Evolutionary conservation across 1,284 basidiomycete genomes (phyloP).

Genomic region (Termitomyces sp.): DNA sequence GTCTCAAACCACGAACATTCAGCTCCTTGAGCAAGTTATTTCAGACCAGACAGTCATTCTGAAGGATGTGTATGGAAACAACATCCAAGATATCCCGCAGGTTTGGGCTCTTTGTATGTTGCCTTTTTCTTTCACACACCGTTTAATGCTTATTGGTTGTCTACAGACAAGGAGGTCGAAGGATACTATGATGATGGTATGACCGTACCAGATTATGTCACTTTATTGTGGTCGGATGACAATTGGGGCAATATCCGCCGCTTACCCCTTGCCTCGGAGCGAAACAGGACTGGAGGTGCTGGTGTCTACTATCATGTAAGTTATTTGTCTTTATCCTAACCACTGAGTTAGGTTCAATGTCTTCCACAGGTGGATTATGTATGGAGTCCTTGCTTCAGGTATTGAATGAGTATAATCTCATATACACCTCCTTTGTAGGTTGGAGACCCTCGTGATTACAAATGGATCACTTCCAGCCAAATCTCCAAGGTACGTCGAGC

Average conservation of each 20-base stretch:
- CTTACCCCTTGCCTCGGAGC: conserved; percentile 47
- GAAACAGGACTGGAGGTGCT: conserved; percentile 56
- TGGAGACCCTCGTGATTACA: conserved; percentile 53
- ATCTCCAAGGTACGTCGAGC: conserved; percentile 35
- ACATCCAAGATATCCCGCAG: conserved; percentile 54
- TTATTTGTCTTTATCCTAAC: neutral
- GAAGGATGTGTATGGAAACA: conserved; percentile 45
- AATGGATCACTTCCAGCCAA: conserved; percentile 52
- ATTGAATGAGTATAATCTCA: neutral
- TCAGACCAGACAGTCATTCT: conserved; percentile 61
- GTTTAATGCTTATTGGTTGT: neutral
- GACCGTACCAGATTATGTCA: conserved; percentile 51
- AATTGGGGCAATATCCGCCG: conserved; percentile 62
- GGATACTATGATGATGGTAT: conserved; percentile 63
- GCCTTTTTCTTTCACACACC: neutral
- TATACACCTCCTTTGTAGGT: conserved; percentile 31
- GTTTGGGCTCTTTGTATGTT: conserved; percentile 59
- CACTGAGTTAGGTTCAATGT: neutral
- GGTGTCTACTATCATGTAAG: conserved; percentile 67
- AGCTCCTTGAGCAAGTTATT: conserved; percentile 52
- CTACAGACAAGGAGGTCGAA: conserved; percentile 58
- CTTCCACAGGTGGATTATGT: conserved; percentile 42
- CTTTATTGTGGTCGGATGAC: conserved; percentile 58
- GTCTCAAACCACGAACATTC: conserved; percentile 43
- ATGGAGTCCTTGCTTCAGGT: conserved; percentile 7